Evolutionary conservation across 345 rosid genomes (phyloP).

Genomic region (Hirschfeldia incana): DNA sequence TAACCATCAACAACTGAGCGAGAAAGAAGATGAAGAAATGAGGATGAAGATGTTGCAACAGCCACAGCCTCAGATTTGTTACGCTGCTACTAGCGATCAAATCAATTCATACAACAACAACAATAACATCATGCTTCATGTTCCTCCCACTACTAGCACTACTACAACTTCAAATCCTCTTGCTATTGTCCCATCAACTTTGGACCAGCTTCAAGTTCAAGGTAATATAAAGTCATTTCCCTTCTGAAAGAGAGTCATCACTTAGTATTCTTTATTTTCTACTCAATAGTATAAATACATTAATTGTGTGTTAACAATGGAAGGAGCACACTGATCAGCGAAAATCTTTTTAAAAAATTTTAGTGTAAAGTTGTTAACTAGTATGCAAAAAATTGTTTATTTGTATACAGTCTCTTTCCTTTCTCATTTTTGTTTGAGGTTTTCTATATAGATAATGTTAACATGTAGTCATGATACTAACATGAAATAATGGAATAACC

Average conservation of each 20-base stretch:
- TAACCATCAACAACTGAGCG: conserved; percentile 30
- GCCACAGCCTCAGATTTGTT: conserved; percentile 29
- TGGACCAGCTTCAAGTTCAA: conserved; percentile 44
- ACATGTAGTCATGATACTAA: conserved; percentile 8
- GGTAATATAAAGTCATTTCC: conserved; percentile 36
- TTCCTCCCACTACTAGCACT: conserved; percentile 28
- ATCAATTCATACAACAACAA: conserved; percentile 28
- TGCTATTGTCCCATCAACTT: conserved; percentile 48
- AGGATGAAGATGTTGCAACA: conserved; percentile 50
- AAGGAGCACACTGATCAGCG: conserved; percentile 30
- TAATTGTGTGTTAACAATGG: conserved; percentile 30
- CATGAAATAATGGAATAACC: conserved; percentile 30
- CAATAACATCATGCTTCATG: conserved; percentile 41
- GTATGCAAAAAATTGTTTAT: conserved; percentile 1
- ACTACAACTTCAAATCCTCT: conserved; percentile 33
- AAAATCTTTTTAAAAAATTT: background rate
- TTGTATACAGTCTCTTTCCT: background rate
- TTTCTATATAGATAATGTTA: background rate
- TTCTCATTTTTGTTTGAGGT: background rate
- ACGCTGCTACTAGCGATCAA: conserved; percentile 25
- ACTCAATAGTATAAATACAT: conserved; percentile 22
- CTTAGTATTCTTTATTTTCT: background rate
- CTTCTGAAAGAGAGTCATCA: conserved; percentile 11
- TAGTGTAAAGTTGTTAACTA: conserved; percentile 3
- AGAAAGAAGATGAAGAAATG: conserved; percentile 45